Evolutionary conservation across 2,329 filamentous ascomycete species (phyloP), one percentile per base, ranked within the genome.

Genomic region (Sporothrix schenckii): DNA sequence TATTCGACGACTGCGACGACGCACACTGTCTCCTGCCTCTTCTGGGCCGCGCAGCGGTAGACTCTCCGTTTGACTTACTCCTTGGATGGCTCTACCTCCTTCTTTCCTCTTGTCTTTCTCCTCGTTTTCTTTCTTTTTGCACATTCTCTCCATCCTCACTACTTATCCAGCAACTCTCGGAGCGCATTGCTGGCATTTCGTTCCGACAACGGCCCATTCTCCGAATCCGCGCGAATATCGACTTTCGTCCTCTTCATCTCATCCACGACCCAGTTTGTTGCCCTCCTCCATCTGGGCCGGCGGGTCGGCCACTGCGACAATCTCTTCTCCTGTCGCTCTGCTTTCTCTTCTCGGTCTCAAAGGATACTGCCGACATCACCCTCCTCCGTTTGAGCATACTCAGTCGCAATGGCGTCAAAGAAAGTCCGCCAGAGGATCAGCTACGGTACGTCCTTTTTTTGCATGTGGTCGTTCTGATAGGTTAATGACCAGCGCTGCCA

Each of bases 391-490:
- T 34, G 47, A 50, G 16, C 47, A 19, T 77, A 4, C 71, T 80
- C 21, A 74, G 79, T 11, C 77, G 77, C 74, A 73, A 89, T 89
- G 87, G 86, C 87, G 71, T 66, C 65, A 81, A 87, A 86, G 78
- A 89, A 88, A 82, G 84, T 85, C 77, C 87, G 85, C 78, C 87
- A 89, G 80, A 86, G 87, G 80, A 88, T 89, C 81, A 88, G 87
- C 79, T 89, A 89, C 81, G 87, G 87, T 89, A 79, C 75, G 84
- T 81, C 58, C 2, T 19, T n/a, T 27, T 21, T 16, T 13, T 27
- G 21, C 11, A 4, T 3, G n/a, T 34, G 1, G 34, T 13, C 24
- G 16, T 30, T 13, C 24, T 19, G 44, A 60, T 49, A 27, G n/a
- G 19, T 49, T 49, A 56, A 44, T 49, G 49, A 39, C 30, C 24